Percentiles rank a stretch among this genome's conserved stretches.
phyloP scores from a whole-genome alignment of 129 eudicot genomes.

The Erigeron canadensis region DNA sequence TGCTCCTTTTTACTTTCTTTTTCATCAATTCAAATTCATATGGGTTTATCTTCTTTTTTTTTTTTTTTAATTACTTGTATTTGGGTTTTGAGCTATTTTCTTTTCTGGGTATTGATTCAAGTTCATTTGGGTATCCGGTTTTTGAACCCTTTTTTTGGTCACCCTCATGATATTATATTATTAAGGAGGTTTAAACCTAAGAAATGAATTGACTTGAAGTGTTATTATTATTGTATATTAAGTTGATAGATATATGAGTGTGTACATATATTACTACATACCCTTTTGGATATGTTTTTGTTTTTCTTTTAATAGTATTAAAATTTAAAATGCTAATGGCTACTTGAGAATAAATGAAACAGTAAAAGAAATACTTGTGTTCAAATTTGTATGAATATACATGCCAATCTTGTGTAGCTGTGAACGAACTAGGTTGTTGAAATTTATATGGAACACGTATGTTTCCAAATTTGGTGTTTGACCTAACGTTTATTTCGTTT shows the following conservation, averaged over 20 bases:
- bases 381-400: background rate
- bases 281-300: constrained; percentile 12
- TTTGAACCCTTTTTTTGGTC: too few species aligned
- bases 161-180: too few species aligned
- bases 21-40: background rate
- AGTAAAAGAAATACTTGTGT: background rate
- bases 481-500: background rate
- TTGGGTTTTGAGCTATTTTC: too few species aligned
- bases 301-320: too few species aligned
- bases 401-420: background rate
- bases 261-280: background rate
- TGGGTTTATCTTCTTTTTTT: too few species aligned
- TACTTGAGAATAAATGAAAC: background rate
- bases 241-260: background rate
- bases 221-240: background rate
- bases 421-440: constrained; percentile 12
- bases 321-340: too few species aligned
- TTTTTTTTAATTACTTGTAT: too few species aligned
- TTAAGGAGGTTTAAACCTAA: too few species aligned
- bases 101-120: too few species aligned
- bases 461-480: constrained; percentile 9
- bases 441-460: constrained; percentile 15
- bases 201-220: constrained; percentile 8
- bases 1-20: background rate
- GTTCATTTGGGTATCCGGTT: too few species aligned